Evolutionary conservation across 371 early-diverging fungal species (phyloP).

Genomic region (Mortierella sp.): DNA sequence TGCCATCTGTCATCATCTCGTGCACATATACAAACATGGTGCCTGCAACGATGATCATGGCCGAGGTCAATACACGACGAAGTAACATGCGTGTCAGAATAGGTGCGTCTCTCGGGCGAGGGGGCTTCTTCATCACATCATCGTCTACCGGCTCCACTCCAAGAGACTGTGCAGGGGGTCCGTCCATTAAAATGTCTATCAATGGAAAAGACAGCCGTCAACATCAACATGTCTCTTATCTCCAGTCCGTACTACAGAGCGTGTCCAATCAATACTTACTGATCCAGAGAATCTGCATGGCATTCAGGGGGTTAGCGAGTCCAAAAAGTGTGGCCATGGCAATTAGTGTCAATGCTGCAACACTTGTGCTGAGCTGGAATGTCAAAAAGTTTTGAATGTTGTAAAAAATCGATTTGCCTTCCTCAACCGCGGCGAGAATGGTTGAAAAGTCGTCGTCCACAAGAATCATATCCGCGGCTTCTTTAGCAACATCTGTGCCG

Average conservation of each 20-base stretch:
- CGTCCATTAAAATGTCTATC: constrained; percentile 91
- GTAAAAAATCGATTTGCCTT: constrained; percentile 93
- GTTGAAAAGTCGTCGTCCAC: constrained; percentile 89
- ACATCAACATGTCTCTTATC: too few species aligned
- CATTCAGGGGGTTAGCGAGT: constrained; percentile 91
- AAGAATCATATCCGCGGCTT: constrained; percentile 93
- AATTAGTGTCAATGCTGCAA: constrained; percentile 87
- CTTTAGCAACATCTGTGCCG: constrained; percentile 92
- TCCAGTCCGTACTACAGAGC: too few species aligned
- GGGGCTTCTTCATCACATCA: constrained; percentile 86
- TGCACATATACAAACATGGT: constrained; percentile 85
- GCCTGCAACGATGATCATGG: constrained; percentile 85
- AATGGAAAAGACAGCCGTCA: constrained; percentile 3
- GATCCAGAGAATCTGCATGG: constrained; percentile 98
- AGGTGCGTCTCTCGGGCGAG: constrained; percentile 74
- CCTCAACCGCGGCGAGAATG: constrained; percentile 87
- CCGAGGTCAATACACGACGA: constrained; percentile 81
- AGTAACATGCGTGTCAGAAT: constrained; percentile 83
- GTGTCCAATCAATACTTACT: too few species aligned
- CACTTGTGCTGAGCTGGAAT: constrained; percentile 88
- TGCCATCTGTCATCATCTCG: constrained; percentile 73
- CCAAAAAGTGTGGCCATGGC: constrained; percentile 89
- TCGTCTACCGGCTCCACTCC: constrained; percentile 90
- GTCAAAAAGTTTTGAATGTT: constrained; percentile 93
- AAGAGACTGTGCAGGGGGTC: constrained; percentile 91